A percentile compares a stretch with the other conserved stretches of the same genome.
These are phyloP conservation scores for Rhododendron ferrugineum DNA, from an alignment of 148 eudicot species.

Conservation along the genomic window DNA sequence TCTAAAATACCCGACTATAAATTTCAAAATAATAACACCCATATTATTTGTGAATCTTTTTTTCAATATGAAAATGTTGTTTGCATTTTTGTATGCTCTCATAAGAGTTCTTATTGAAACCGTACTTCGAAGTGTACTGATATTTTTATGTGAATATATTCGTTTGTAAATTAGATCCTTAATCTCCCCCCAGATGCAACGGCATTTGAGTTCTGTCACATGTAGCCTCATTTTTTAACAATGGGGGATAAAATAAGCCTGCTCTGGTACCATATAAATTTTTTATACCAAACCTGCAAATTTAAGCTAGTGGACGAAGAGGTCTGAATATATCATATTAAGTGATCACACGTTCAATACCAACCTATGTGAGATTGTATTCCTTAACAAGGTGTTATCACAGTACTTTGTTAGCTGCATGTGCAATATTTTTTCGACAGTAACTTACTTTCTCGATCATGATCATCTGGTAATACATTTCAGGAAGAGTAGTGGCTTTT, in stretches of 20 bases:
- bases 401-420: neutral
- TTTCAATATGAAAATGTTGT: too few relatives aligned
- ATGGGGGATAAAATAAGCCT: too few relatives aligned
- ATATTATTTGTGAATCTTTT: neutral
- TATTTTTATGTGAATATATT: neutral
- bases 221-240: too few relatives aligned
- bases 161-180: neutral
- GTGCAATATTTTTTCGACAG: neutral
- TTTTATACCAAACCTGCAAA: too few relatives aligned
- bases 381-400: neutral
- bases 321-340: too few relatives aligned
- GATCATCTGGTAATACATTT: slow-evolving; percentile 2
- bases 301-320: too few relatives aligned
- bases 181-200: neutral
- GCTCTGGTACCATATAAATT: too few relatives aligned
- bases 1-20: neutral
- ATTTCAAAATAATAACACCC: neutral
- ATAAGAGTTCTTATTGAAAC: neutral
- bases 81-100: neutral
- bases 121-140: neutral
- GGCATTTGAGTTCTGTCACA: neutral
- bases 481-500: slow-evolving; percentile 98
- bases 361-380: neutral
- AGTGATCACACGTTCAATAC: too few relatives aligned
- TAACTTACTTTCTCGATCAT: neutral